These are phyloP conservation scores for Stropharia rugosoannulata DNA, from an alignment of 768 basidiomycete genomes.

Conservation along the genomic window DNA sequence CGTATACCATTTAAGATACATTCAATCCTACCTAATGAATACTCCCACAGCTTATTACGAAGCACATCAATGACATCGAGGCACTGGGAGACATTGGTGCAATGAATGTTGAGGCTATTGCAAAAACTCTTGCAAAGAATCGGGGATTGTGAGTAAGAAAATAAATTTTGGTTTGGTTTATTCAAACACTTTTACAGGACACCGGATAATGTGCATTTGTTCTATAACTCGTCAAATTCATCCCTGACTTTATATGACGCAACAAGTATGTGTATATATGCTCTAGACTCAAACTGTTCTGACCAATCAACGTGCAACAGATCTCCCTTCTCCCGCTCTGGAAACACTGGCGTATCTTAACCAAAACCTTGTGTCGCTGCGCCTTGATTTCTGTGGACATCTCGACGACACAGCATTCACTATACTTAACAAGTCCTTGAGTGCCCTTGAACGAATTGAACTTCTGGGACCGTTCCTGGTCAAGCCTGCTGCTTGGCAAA, in stretches of 20 bases:
- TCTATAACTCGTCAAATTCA: slow-evolving; percentile 74
- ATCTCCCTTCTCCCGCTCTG: slow-evolving; percentile 66
- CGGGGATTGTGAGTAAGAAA: slow-evolving; percentile 68
- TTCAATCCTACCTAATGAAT: not conserved
- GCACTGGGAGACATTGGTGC: slow-evolving; percentile 85
- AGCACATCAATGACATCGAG: slow-evolving; percentile 87
- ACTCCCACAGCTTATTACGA: slow-evolving; percentile 65
- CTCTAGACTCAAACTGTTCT: not conserved
- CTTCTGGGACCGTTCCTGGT: slow-evolving; percentile 91
- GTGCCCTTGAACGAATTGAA: slow-evolving; percentile 65
- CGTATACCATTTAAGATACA: slow-evolving; percentile 11
- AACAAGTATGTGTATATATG: slow-evolving; percentile 59
- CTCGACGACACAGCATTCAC: slow-evolving; percentile 62
- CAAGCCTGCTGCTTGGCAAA: slow-evolving; percentile 66
- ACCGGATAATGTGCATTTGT: slow-evolving; percentile 75
- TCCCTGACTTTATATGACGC: slow-evolving; percentile 82
- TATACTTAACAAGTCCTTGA: slow-evolving; percentile 62
- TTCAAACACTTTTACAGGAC: slow-evolving; percentile 45
- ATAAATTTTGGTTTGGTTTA: not conserved
- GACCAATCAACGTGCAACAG: slow-evolving; percentile 33
- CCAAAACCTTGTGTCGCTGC: slow-evolving; percentile 75
- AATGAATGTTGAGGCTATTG: slow-evolving; percentile 81
- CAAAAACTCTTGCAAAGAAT: slow-evolving; percentile 79
- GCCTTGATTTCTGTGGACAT: slow-evolving; percentile 85
- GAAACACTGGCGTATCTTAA: slow-evolving; percentile 76